A percentile compares a stretch with the other conserved stretches of the same genome.
Evolutionary conservation across 2,329 filamentous ascomycete genomes (phyloP).

Genomic region (Monosporascus sp.): DNA sequence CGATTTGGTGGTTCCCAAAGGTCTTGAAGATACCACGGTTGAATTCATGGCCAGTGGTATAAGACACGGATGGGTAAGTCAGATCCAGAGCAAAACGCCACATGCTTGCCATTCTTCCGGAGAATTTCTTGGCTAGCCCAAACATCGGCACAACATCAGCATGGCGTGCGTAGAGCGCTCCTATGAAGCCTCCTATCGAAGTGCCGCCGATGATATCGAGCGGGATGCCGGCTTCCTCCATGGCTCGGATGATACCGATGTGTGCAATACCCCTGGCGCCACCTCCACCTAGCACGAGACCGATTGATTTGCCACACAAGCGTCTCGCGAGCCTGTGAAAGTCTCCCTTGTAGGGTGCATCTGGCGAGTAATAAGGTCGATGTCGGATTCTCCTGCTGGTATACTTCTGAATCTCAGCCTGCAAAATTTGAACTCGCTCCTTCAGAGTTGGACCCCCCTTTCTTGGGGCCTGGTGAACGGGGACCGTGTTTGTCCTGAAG

Average conservation of each 20-base stretch:
- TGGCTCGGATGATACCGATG: slow-evolving; percentile 85
- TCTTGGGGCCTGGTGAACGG: slow-evolving; percentile 68
- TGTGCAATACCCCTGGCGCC: slow-evolving; percentile 90
- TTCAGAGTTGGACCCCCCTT: slow-evolving; percentile 82
- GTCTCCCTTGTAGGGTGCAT: slow-evolving; percentile 91
- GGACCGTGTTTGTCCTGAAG: slow-evolving; percentile 69
- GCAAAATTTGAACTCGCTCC: slow-evolving; percentile 86
- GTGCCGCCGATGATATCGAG: slow-evolving; percentile 95
- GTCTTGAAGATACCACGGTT: slow-evolving; percentile 99
- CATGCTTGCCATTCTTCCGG: slow-evolving; percentile 97
- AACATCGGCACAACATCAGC: slow-evolving; percentile 97
- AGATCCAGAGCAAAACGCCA: slow-evolving; percentile 97
- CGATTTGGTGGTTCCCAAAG: slow-evolving; percentile 93
- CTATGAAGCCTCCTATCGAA: slow-evolving; percentile 93
- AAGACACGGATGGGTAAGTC: slow-evolving; percentile 93
- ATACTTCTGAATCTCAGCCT: slow-evolving; percentile 97
- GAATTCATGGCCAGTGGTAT: slow-evolving; percentile 98
- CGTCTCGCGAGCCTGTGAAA: slow-evolving; percentile 89
- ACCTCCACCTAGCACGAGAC: slow-evolving; percentile 87
- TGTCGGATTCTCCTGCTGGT: slow-evolving; percentile 90
- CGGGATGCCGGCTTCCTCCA: slow-evolving; percentile 94
- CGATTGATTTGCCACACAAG: slow-evolving; percentile 89
- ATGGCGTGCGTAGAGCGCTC: slow-evolving; percentile 90
- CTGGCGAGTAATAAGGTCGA: slow-evolving; percentile 80
- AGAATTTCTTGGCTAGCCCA: slow-evolving; percentile 93